These are phyloP conservation scores for Pseudopithomyces chartarum DNA, from an alignment of 2,329 filamentous ascomycete species.

Conservation along the genomic window DNA sequence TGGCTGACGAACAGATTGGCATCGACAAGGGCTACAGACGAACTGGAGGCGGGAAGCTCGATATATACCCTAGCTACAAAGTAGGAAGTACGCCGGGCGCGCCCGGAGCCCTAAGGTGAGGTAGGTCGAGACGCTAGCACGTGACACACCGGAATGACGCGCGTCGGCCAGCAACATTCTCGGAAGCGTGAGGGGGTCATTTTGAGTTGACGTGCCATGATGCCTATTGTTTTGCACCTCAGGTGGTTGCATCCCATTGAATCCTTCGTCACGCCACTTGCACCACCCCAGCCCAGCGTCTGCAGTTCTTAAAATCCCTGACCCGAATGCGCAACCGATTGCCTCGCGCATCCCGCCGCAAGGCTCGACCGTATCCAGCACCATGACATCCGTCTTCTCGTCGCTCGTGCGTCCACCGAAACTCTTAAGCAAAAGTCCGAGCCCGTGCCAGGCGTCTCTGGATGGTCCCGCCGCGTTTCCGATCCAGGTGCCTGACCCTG, in stretches of 20 bases:
- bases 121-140: background rate
- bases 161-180: background rate
- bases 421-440: constrained; percentile 21
- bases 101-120: background rate
- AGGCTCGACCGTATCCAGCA: constrained; percentile 6
- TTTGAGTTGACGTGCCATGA: background rate
- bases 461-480: constrained; percentile 7
- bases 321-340: constrained; percentile 4
- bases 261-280: background rate
- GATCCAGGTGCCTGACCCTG: constrained; percentile 12
- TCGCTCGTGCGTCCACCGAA: constrained; percentile 38
- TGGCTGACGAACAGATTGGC: background rate
- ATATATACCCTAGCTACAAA: too few relatives aligned
- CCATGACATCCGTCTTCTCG: constrained; percentile 44
- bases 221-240: background rate
- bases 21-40: too few relatives aligned
- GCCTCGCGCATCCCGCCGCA: background rate
- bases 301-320: background rate
- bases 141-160: constrained; percentile 2
- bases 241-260: background rate
- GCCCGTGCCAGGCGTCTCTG: constrained; percentile 12
- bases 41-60: too few relatives aligned
- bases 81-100: too few relatives aligned
- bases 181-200: background rate
- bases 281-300: background rate